Base-by-base conservation (phyloP, 2,329 filamentous ascomycete species). In the Corynespora cassiicola region DNA sequence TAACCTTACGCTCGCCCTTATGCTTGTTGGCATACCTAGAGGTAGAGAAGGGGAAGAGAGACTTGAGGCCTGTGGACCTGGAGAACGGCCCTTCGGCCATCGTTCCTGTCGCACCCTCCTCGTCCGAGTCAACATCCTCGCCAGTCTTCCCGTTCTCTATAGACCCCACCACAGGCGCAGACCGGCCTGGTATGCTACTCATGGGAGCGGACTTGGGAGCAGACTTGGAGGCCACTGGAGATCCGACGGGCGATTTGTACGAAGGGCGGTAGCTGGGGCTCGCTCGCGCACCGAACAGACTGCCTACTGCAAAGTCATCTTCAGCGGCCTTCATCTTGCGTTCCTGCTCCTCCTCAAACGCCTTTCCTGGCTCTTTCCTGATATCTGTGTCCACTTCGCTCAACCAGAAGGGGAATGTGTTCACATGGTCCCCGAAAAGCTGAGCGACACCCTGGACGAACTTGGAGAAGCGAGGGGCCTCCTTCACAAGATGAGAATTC, bases 371-470 rank as follows among this genome's bases (percentile, higher is more conserved):
- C 63, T 97, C 91, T 64, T 88, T 90, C 53, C 92, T 86, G 62
- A 99, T 99, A 63, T 99, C 94, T 20, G 82, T 88, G 63, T 96
- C 92, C 27, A 97, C 78, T 47, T 95, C 88, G 57, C 86, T 86
- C 21, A 97, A 80, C 94, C 94, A 99, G 74, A 97, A 96, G 10
- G 94, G 94, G 60, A 97, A 84, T 47, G 84, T 91, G 72, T 97
- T 97, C 67, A 99, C 91, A 61, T 96, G 84, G 68, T 99, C 75
- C 59, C 97, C 94, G 54, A 97, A 97, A 2, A 99, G 78, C 24
- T 86, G 85, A 6, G 92, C 91, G 4, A 95, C 85, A 45, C 94
- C 94, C 58, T 99, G 92, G 2, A 95, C 87, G 56, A 97, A 99
- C 68, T 99, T 99, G 58, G 90, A 96, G 73, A 99, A 99, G 33